These are phyloP conservation scores for Phytophthora melonis DNA, from an alignment of 352 stramenopile species.

Conservation along the genomic window DNA sequence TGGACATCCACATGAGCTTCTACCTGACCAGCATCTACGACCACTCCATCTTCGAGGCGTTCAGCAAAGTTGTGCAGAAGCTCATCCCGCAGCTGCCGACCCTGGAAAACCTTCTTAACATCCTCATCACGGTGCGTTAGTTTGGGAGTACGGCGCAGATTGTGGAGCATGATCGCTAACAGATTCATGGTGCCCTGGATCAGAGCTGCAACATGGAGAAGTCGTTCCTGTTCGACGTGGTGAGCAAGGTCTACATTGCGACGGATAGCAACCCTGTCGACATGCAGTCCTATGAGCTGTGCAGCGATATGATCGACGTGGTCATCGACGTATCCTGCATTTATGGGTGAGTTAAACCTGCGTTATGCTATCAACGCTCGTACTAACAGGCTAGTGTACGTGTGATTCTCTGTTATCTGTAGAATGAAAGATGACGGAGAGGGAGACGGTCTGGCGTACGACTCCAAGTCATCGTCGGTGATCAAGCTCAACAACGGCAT, in stretches of 20 bases:
- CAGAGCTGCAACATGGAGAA: constrained; percentile 99
- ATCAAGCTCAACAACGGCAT: constrained; percentile 99
- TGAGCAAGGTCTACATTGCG: constrained; percentile 99
- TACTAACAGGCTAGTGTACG: background rate
- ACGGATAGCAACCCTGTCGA: constrained; percentile 98
- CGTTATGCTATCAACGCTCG: background rate
- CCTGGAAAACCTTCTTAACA: constrained; percentile 99
- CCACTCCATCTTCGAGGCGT: constrained; percentile 98
- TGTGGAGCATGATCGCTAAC: constrained; percentile 1
- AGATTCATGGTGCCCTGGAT: background rate
- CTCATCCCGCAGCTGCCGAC: constrained; percentile 97
- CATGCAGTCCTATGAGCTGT: constrained; percentile 98
- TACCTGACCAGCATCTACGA: constrained; percentile 94
- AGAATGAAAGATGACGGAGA: constrained; percentile 93
- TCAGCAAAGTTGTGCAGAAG: constrained; percentile 98
- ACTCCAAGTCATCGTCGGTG: constrained; percentile 96
- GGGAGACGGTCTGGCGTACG: constrained; percentile 94
- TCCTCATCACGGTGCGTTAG: constrained; percentile 89
- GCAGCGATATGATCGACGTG: constrained; percentile 99
- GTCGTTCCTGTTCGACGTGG: constrained; percentile 98
- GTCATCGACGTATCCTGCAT: constrained; percentile 99
- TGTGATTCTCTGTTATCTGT: background rate
- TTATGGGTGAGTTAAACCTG: constrained; percentile 85
- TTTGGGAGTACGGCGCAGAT: background rate
- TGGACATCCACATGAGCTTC: constrained; percentile 94